phyloP scores from a whole-genome alignment of 441 rosid species.

The Croton laevigatus region DNA sequence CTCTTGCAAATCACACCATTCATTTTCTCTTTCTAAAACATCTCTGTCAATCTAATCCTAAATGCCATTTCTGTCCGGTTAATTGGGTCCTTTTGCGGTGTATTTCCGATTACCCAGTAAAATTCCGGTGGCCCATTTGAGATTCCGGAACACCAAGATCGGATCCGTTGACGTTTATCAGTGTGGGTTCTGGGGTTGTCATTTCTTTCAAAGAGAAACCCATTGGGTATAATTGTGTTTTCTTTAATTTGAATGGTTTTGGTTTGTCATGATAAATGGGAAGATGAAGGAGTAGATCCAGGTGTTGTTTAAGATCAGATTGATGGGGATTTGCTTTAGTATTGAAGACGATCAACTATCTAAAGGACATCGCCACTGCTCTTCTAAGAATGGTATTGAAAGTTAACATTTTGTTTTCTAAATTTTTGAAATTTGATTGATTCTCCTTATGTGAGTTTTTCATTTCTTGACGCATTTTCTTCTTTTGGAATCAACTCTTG shows the following conservation, averaged over 20 bases:
- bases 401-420: neutral
- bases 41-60: neutral
- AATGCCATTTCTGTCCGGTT: neutral
- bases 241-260: neutral
- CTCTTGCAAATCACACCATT: neutral
- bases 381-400: constrained; percentile 31
- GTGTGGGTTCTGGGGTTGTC: neutral
- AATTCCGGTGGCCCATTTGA: constrained; percentile 21
- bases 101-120: constrained; percentile 5
- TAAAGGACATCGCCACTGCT: constrained; percentile 24
- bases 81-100: neutral
- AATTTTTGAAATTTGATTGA: neutral
- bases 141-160: constrained; percentile 24
- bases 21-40: constrained; percentile 10
- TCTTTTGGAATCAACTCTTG: neutral
- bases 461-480: neutral
- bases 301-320: constrained; percentile 23
- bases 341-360: constrained; percentile 35
- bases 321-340: constrained; percentile 90
- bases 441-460: neutral
- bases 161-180: constrained; percentile 8
- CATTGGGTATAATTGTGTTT: neutral
- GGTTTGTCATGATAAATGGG: constrained; percentile 1
- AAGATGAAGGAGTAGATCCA: constrained; percentile 23
- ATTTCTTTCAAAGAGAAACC: neutral